Evolutionary conservation across 129 eudicot species (phyloP).

Genomic region (Helichrysum umbraculigerum): DNA sequence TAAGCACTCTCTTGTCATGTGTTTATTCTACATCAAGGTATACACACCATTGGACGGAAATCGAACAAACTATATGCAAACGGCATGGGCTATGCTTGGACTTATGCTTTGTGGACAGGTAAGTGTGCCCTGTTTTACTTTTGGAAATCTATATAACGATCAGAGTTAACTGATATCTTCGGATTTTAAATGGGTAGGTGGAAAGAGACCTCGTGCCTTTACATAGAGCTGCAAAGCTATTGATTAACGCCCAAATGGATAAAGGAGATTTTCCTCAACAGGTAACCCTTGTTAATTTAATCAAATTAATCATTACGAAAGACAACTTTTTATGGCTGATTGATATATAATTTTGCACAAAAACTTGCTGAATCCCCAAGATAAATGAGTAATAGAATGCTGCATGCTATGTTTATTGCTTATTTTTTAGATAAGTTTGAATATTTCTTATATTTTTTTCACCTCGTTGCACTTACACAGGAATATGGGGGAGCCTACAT

Average conservation of each 20-base stretch:
- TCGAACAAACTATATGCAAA: conserved; percentile 52
- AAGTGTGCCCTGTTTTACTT: conserved; percentile 5
- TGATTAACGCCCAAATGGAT: conserved; percentile 42
- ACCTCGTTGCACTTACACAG: conserved; percentile 8
- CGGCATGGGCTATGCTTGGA: conserved; percentile 72
- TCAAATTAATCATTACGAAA: neutral
- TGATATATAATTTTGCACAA: too few species aligned
- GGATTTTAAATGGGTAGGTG: conserved; percentile 4
- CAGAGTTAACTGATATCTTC: neutral
- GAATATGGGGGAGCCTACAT: conserved; percentile 36
- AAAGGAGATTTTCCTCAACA: conserved; percentile 44
- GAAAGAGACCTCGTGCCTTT: conserved; percentile 34
- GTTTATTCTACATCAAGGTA: conserved; percentile 7
- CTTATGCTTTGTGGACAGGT: conserved; percentile 57
- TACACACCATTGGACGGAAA: conserved; percentile 53
- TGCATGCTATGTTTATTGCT: too few species aligned
- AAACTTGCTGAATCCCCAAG: too few species aligned
- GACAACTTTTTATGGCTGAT: too few species aligned
- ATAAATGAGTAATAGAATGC: too few species aligned
- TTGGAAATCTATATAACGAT: neutral
- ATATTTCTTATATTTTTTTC: neutral
- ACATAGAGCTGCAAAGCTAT: conserved; percentile 41
- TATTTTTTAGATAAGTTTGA: too few species aligned
- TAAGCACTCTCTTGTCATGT: too few species aligned
- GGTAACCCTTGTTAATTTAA: conserved; percentile 12